phyloP scores from a whole-genome alignment of 148 eudicot genomes.

The Bassia scoparia region DNA sequence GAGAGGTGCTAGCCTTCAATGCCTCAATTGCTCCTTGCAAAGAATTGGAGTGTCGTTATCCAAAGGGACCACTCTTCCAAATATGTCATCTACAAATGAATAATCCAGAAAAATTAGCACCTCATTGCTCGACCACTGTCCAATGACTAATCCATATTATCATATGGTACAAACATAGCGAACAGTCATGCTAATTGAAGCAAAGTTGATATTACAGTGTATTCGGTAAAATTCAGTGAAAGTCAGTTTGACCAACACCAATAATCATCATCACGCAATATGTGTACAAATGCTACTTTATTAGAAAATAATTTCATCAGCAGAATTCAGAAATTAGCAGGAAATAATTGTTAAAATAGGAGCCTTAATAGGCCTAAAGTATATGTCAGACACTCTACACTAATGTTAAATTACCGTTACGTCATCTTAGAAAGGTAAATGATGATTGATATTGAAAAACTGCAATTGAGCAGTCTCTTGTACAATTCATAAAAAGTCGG shows the following conservation, averaged over 20 bases:
- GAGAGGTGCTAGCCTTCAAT: conserved; percentile 92
- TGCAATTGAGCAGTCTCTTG: background rate
- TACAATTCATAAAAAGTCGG: background rate
- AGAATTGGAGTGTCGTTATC: conserved; percentile 65
- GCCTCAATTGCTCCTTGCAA: conserved; percentile 88
- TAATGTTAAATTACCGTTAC: background rate
- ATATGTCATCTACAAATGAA: conserved; percentile 47
- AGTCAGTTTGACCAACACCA: too few relatives aligned
- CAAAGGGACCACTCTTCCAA: conserved; percentile 85
- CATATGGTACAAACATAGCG: background rate
- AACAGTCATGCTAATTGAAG: background rate
- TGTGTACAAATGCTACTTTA: too few relatives aligned
- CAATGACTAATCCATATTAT: background rate
- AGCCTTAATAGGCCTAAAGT: background rate
- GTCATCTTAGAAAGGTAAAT: background rate
- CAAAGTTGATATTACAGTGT: background rate
- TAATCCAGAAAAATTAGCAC: conserved; percentile 2
- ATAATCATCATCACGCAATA: too few relatives aligned
- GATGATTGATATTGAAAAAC: background rate
- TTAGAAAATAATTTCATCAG: too few relatives aligned
- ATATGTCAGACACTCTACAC: background rate
- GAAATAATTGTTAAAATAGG: too few relatives aligned
- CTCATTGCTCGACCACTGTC: background rate
- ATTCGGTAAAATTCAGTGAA: too few relatives aligned
- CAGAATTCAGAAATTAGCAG: too few relatives aligned